Evolutionary conservation across 371 early-diverging fungal genomes (phyloP).

Genomic region (Mortierella sp.): DNA sequence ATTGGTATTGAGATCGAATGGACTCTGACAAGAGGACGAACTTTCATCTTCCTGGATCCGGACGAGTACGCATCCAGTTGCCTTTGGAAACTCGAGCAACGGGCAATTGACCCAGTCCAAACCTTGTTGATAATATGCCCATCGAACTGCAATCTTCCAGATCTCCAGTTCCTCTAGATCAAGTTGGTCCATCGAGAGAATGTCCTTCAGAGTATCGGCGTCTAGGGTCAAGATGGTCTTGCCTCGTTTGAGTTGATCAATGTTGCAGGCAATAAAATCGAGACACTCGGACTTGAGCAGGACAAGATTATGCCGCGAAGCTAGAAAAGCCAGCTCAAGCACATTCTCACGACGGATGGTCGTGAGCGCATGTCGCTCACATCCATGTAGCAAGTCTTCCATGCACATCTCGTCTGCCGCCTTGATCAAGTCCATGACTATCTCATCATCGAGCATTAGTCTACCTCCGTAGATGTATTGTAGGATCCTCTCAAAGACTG

Average conservation of each 20-base stretch:
- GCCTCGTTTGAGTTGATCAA: conserved; percentile 43
- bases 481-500: conserved; percentile 38
- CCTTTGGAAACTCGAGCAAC: conserved; percentile 36
- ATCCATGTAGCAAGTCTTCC: conserved; percentile 42
- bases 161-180: conserved; percentile 53
- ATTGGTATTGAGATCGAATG: conserved; percentile 7
- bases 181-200: conserved; percentile 49
- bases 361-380: conserved; percentile 36
- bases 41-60: conserved; percentile 5
- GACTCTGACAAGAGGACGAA: background rate
- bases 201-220: conserved; percentile 37
- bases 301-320: conserved; percentile 22
- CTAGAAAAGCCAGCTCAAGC: conserved; percentile 30
- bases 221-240: conserved; percentile 35
- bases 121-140: conserved; percentile 46
- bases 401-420: conserved; percentile 48
- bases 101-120: conserved; percentile 50
- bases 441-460: conserved; percentile 25
- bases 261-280: conserved; percentile 47
- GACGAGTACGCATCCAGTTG: conserved; percentile 36
- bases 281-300: conserved; percentile 43
- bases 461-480: conserved; percentile 42
- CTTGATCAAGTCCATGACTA: conserved; percentile 38
- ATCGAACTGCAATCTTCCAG: conserved; percentile 53
- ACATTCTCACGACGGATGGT: conserved; percentile 33